Evolutionary conservation across 2,329 filamentous ascomycete species (phyloP), one percentile per base, ranked within the genome.

Genomic region (Myriosclerotinia curreyana): DNA sequence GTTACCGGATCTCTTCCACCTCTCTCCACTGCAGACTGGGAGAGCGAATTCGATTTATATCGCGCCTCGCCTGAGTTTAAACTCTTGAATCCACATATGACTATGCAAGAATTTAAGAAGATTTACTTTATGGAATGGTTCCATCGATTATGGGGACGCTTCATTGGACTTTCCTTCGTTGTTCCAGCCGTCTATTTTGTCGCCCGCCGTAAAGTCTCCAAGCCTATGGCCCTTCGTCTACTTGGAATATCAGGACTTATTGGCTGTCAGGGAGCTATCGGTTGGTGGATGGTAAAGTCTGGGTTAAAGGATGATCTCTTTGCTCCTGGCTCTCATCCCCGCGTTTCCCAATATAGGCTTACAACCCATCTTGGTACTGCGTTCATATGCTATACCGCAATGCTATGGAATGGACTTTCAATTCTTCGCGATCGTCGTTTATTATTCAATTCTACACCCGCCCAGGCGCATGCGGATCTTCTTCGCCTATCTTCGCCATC

Each of bases 91-190:
- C 89, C 93, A 40, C 86, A 91, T 76, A 99, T 99, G 95, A 89
- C 85, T 40, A 82, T 99, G 64, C 84, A 87, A 65, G 95, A 99
- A 76, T 99, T 98, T 81, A 97, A 98, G 78, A 89, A 95, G 75
- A 99, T 99, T 70, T 99, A 98, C 83, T 99, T 90, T 77, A 98
- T 98, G 95, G 95, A 99, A 81, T 99, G 95, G 95, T 87, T 88
- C 51, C 95, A 99, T 77, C 86, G 95, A 38, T 83, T 97, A 63
- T 98, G 95, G 93, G 95, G 95, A 53, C 88, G 95, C 69, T 82
- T 96, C 71, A 91, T 99, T 65, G 95, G 95, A 65, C 77, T 98
- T 67, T 89, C 91, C 59, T 97, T 98, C 76, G 86, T 96, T 55
- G 74, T 97, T 1, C 95, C 95, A 1, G 91, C 94, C 9, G 77